These are phyloP conservation scores for Chlamydomonas sphaeroides DNA, from an alignment of 139 green algal species.

Conservation along the genomic window DNA sequence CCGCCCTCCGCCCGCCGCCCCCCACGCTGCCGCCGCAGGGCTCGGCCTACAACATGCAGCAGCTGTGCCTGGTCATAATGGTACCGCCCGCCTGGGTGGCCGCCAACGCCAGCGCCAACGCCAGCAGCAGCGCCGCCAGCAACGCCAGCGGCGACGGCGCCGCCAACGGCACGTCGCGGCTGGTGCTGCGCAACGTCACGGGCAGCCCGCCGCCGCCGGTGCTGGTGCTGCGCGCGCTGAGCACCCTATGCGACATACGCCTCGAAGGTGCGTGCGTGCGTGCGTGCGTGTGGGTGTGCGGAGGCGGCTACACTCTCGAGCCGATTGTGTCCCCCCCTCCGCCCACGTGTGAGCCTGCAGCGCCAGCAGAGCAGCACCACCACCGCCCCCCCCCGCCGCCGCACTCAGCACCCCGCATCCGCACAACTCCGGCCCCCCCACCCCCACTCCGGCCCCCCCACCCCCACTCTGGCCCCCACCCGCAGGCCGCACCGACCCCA, in stretches of 20 bases:
- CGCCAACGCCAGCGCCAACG: not conserved
- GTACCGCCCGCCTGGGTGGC: not conserved
- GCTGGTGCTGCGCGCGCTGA: too few species aligned
- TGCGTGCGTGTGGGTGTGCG: not conserved
- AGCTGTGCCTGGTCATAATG: conserved; percentile 18
- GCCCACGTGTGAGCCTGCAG: too few species aligned
- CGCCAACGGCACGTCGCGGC: not conserved
- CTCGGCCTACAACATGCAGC: not conserved
- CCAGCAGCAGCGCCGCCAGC: not conserved
- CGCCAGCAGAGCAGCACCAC: too few species aligned
- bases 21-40: not conserved
- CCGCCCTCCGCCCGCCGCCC: too few species aligned
- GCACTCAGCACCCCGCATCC: too few species aligned
- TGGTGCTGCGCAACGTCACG: not conserved
- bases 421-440: not conserved
- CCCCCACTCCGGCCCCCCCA: not conserved
- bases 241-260: too few species aligned
- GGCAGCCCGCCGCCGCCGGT: not conserved
- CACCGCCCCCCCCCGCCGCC: too few species aligned
- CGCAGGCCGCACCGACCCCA: too few species aligned
- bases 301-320: too few species aligned
- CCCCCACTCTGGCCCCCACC: too few species aligned
- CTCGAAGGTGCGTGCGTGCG: not conserved
- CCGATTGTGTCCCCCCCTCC: too few species aligned
- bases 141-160: too few species aligned